Evolutionary conservation across 192 early-diverging fungal genomes (phyloP).

Genomic region (Backusella liffmaniae): DNA sequence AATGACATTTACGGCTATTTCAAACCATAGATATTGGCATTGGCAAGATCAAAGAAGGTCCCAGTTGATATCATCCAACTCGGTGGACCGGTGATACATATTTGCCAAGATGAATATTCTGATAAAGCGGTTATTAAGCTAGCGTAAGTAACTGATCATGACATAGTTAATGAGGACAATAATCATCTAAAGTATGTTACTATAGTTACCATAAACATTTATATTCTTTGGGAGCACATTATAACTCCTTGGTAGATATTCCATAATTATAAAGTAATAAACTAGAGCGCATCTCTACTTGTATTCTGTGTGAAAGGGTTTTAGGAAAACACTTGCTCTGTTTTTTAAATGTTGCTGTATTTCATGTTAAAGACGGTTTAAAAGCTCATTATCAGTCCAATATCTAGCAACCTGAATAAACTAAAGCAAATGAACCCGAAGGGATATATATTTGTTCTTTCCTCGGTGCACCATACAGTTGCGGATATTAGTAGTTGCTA

Average conservation of each 20-base stretch:
- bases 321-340: neutral
- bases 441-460: neutral
- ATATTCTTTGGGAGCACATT: slow-evolving; percentile 95
- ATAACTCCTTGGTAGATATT: slow-evolving; percentile 76
- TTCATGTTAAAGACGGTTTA: slow-evolving; percentile 24
- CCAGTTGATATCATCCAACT: slow-evolving; percentile 89
- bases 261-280: neutral
- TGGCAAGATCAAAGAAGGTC: slow-evolving; percentile 69
- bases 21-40: slow-evolving; percentile 68
- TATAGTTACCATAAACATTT: slow-evolving; percentile 82
- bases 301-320: neutral
- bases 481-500: neutral
- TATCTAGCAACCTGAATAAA: slow-evolving; percentile 51
- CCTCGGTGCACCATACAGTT: neutral
- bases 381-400: slow-evolving; percentile 50
- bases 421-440: slow-evolving; percentile 81
- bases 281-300: neutral
- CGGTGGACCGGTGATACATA: slow-evolving; percentile 70
- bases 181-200: too few relatives aligned
- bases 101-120: slow-evolving; percentile 71
- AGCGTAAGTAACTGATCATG: slow-evolving; percentile 55
- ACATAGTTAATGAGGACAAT: neutral
- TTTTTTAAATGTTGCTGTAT: neutral
- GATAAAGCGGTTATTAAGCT: slow-evolving; percentile 64
- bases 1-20: neutral